Evolutionary conservation across 305 asterid genomes (phyloP).

Genomic region (Fraxinus xanthoxyloides): DNA sequence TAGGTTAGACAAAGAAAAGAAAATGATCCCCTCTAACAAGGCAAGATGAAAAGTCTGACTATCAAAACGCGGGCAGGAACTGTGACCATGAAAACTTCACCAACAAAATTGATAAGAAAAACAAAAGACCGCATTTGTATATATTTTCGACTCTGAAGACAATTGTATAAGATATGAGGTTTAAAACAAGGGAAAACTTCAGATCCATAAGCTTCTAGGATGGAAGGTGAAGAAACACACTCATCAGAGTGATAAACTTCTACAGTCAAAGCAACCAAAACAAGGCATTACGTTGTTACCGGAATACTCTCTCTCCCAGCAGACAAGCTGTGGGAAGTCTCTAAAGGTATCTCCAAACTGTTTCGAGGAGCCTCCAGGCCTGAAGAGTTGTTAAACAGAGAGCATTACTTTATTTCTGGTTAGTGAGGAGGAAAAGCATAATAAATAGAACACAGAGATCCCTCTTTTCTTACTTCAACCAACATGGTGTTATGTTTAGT

Average conservation of each 20-base stretch:
- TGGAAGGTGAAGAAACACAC: background rate
- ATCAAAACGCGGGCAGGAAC: background rate
- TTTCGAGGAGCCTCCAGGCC: slow-evolving; percentile 95
- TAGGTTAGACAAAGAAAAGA: slow-evolving; percentile 3
- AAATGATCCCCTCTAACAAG: background rate
- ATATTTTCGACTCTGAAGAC: background rate
- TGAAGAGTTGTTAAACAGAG: slow-evolving; percentile 31
- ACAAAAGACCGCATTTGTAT: background rate
- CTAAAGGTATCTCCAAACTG: slow-evolving; percentile 75
- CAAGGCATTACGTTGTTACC: slow-evolving; percentile 41
- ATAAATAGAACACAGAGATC: background rate
- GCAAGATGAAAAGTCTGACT: background rate
- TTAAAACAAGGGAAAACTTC: background rate
- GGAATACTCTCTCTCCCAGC: slow-evolving; percentile 56
- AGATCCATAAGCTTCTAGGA: background rate
- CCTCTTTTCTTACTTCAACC: background rate
- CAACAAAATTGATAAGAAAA: background rate
- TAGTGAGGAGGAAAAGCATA: background rate
- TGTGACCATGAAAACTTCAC: background rate
- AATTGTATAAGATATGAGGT: background rate
- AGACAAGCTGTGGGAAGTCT: slow-evolving; percentile 47
- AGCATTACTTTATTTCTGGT: slow-evolving; percentile 4
- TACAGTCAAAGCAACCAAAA: slow-evolving; percentile 1
- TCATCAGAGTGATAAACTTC: slow-evolving; percentile 5
- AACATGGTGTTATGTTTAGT: background rate